Percentiles rank a stretch among this genome's conserved stretches.
phyloP scores from a whole-genome alignment of 1,284 basidiomycete species.

The Austropuccinia psidii region DNA sequence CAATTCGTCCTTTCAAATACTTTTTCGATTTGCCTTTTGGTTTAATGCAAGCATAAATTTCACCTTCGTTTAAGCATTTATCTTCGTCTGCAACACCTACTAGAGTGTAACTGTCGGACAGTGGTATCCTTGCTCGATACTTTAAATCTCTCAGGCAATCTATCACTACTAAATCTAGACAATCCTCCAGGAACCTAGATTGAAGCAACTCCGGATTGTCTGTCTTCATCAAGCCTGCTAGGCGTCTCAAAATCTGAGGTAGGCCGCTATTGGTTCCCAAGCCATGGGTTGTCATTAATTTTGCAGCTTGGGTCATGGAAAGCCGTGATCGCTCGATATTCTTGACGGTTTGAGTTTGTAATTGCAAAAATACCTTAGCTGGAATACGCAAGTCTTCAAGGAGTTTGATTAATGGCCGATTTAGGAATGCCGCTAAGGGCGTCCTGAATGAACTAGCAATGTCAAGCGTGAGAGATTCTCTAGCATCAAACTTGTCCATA shows the following conservation, averaged over 20 bases:
- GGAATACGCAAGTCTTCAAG: constrained; percentile 59
- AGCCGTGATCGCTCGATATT: constrained; percentile 57
- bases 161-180: constrained; percentile 57
- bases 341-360: constrained; percentile 55
- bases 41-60: constrained; percentile 65
- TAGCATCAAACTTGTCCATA: constrained; percentile 65
- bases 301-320: constrained; percentile 52
- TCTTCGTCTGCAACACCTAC: constrained; percentile 71
- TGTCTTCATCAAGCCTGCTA: constrained; percentile 54
- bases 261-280: constrained; percentile 56
- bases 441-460: constrained; percentile 59
- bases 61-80: constrained; percentile 55
- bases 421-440: constrained; percentile 52
- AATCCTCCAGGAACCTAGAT: constrained; percentile 51
- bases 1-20: constrained; percentile 56
- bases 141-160: constrained; percentile 63
- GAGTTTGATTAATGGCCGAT: constrained; percentile 58
- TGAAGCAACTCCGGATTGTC: constrained; percentile 44
- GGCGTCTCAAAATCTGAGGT: constrained; percentile 53
- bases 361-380: constrained; percentile 54
- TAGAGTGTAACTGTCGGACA: constrained; percentile 59
- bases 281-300: constrained; percentile 53
- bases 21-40: constrained; percentile 50
- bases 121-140: constrained; percentile 58
- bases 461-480: constrained; percentile 58